Base-by-base conservation (phyloP, 2,329 filamentous ascomycete species). In the Diaporthe longicolla region DNA sequence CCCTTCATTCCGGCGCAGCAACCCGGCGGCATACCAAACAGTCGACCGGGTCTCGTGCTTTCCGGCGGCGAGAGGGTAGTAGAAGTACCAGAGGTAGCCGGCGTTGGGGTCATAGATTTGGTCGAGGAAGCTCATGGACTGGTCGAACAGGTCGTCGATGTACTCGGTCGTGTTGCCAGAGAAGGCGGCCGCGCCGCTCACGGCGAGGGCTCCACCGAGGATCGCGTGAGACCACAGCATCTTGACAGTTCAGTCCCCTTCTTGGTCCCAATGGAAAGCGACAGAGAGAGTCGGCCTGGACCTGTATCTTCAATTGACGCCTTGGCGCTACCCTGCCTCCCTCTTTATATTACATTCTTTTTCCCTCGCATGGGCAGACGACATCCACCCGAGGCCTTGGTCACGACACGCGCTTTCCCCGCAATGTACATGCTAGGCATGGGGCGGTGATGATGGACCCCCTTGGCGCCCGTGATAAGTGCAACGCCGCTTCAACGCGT, bases 1-100 rank as follows among this genome's bases (percentile, higher is more conserved):
- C 21, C 83, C 84, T 19, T 86, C 74, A 76, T 92, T 89, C 2
- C 90, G 84, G 19, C 89, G 88, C 29, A 92, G 80, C 4, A 92
- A 82, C 0, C 90, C 90, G 6, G 88, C 83, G 0, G 89, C 88
- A 79, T 92, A 91, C 89, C 90, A 92, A 0, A 85, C 84, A 0
- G 88, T 89, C 57, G 85, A 87, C 70, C 89, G 84, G 0, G 89
- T 91, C 58, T 90, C 89, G 74, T 91, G 89, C 71, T 91, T 89
- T 3, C 85, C 83, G 9, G 90, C 81, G 0, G 88, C 87, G 11
- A 83, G 79, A 3, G 81, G 74, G 15, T 83, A 81, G 73, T 84
- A 81, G 52, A 88, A 84, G 58, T 87, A 84, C 78, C 89, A 89
- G 21, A 91, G 79, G 73, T 91, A 91, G 0, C 87, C 87, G 8